Base-by-base conservation (phyloP, 108 stramenopile species). In the Cyclotella atomus region DNA sequence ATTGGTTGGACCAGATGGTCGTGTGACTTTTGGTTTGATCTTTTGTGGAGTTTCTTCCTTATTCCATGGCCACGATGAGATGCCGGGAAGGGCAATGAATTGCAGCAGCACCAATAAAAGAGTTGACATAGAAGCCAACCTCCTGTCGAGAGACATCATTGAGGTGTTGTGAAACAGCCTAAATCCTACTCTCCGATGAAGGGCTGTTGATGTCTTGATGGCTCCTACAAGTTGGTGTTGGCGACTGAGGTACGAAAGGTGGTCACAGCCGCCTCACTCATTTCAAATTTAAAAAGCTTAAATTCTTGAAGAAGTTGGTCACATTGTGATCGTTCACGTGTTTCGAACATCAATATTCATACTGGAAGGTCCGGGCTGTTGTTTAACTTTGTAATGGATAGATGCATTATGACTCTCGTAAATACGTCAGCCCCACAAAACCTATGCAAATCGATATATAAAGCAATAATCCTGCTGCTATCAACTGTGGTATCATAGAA, bases 1-100 rank as follows among this genome's bases (percentile, higher is more conserved):
- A 73, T 82, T 75, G 21, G 78, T 59, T 36, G 86, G 85, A 16
- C 83, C 78, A 10, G 73, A 76, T 61, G 74, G 83, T 17, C 68
- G 50, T 28, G 73, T 74, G 20, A 81, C 36, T 45, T 43, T 60
- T 50, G 76, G 76, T 52, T 77, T 67, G 64, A 74, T 68, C 46
- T 72, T 79, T n/a, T 34, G 66, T 12, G 70, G 65, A 46, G 45
- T 25, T 14, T 27, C 59, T 45, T 34, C 64, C 21, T 23, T 21
- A 65, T 66, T 55, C 65, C 67, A 53, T 41, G 55, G 53, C 73
- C 72, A 81, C 35, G 72, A 73, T 38, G 70, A 50, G 30, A 19
- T 32, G 2, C 32, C 27, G 20, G 68, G 80, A 12, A 74, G 54
- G 20, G 63, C 45, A 3, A 34, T 17, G 29, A 29, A 15, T 64